Conservation (phyloP, 2,329 filamentous ascomycete species). For the Colletotrichum godetiae region DNA sequence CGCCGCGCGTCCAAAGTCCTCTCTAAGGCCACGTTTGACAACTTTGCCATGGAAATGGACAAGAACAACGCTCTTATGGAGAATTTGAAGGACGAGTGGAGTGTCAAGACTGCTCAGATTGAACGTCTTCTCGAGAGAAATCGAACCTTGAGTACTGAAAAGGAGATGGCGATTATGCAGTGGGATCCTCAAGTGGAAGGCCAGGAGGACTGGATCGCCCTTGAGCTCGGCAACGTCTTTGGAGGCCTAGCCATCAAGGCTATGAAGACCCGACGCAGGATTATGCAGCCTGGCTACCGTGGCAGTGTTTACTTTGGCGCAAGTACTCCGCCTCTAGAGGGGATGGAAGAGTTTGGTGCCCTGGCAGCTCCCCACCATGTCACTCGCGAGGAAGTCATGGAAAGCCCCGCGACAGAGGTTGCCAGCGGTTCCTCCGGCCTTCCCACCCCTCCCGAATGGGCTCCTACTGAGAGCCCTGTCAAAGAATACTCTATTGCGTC, state of each 20-base stretch:
- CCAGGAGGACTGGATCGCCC: slow-evolving; percentile 25
- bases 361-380: slow-evolving; percentile 37
- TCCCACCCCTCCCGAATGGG: slow-evolving; percentile 50
- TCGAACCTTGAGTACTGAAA: slow-evolving; percentile 31
- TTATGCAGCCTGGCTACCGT: slow-evolving; percentile 29
- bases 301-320: slow-evolving; percentile 32
- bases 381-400: slow-evolving; percentile 49
- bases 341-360: slow-evolving; percentile 26
- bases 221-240: slow-evolving; percentile 32
- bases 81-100: slow-evolving; percentile 53
- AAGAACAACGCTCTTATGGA: slow-evolving; percentile 48
- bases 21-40: slow-evolving; percentile 32
- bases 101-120: slow-evolving; percentile 46
- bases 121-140: slow-evolving; percentile 51
- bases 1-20: slow-evolving; percentile 35
- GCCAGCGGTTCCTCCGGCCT: slow-evolving; percentile 48
- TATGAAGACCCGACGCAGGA: slow-evolving; percentile 26
- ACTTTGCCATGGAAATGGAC: slow-evolving; percentile 34
- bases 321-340: slow-evolving; percentile 28
- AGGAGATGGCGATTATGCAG: slow-evolving; percentile 20
- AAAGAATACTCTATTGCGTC: slow-evolving; percentile 27
- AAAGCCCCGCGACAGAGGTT: slow-evolving; percentile 50
- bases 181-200: slow-evolving; percentile 23
- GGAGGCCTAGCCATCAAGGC: slow-evolving; percentile 46
- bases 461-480: slow-evolving; percentile 13